Conservation (phyloP, 805 yeast genomes). For the Candida ovalis region DNA sequence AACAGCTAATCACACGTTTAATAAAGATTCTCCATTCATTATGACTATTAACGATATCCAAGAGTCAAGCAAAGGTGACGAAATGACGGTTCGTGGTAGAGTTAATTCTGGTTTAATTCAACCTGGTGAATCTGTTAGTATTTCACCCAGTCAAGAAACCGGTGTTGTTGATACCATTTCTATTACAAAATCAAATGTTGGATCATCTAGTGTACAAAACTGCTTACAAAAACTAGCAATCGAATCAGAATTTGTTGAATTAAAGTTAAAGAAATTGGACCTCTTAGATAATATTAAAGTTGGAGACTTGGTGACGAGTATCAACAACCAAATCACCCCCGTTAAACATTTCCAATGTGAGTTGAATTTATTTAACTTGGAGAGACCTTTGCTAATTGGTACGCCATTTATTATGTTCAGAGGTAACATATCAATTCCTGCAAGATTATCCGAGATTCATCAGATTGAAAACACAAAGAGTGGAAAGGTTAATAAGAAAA, state of each 20-base stretch:
- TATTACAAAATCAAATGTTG: slow-evolving; percentile 25
- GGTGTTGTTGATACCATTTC: slow-evolving; percentile 39
- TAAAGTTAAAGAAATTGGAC: slow-evolving; percentile 37
- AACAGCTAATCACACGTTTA: slow-evolving; percentile 10
- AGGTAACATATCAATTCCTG: slow-evolving; percentile 70
- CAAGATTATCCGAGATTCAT: slow-evolving; percentile 50
- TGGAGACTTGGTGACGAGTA: slow-evolving; percentile 59
- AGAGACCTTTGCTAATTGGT: slow-evolving; percentile 75
- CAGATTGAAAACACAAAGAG: slow-evolving; percentile 26
- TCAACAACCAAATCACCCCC: slow-evolving; percentile 33
- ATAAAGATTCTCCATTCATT: slow-evolving; percentile 41
- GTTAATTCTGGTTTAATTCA: slow-evolving; percentile 66
- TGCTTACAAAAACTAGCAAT: slow-evolving; percentile 35
- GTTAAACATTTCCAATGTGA: slow-evolving; percentile 51
- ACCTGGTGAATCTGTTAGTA: slow-evolving; percentile 60
- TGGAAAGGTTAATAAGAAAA: slow-evolving; percentile 45
- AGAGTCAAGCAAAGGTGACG: slow-evolving; percentile 42
- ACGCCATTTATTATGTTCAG: slow-evolving; percentile 74
- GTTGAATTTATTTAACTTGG: slow-evolving; percentile 59
- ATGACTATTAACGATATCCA: slow-evolving; percentile 63
- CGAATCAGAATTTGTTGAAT: slow-evolving; percentile 52
- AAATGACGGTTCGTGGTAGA: slow-evolving; percentile 58
- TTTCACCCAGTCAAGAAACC: slow-evolving; percentile 48
- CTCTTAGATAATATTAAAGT: slow-evolving; percentile 42
- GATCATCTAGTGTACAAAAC: slow-evolving; percentile 17